Evolutionary conservation across 116 monocot genomes (phyloP), one percentile per base, ranked within the genome.

Genomic region (Cymodocea nodosa): DNA sequence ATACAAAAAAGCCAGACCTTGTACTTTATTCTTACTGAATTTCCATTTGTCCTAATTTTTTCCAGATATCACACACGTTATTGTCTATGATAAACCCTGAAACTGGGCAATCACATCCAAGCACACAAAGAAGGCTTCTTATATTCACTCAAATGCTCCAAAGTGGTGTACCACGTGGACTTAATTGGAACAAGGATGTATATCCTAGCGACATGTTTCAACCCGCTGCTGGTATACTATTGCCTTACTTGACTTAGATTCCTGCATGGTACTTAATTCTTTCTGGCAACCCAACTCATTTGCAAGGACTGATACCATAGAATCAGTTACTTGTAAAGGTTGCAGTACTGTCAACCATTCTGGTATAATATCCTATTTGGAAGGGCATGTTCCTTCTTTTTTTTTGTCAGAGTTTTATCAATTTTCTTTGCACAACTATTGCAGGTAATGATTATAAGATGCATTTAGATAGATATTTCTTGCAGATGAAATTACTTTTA

Each of bases 51-150:
- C 23, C 59, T 15, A 18, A 22, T 49, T 69, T 59, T 8, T 58
- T 77, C 34, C 74, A 97, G 91, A 44, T 97, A 52, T 83, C 97
- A 64, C 97, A 97, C 67, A 82, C 91, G 56, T 81, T 97, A 54
- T 78, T 97, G 56, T 81, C 77, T 70, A 55, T 91, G 36, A 75
- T 91, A 79, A 77, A 97, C 62, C 76, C 83, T 72, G 66, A 67
- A 75, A 83, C 70, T 65, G 81, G 85, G 58, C 66, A 70, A 63
- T 80, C 97, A 62, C 85, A 83, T 74, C 50, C 72, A 69, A 84
- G 76, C 65, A 40, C 79, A 50, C 67, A 64, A 57, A 82, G 78
- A 69, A 83, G 97, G 76, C 76, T 90, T 65, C 20, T 72, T 71
- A 72, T 91, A 40, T 85, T 97, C 58, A 65, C 83, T 55, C 85